Percentiles rank a stretch among this genome's conserved stretches.
These are phyloP conservation scores for Taphrina communis DNA, from an alignment of 1,139 yeast species.

Conservation along the genomic window DNA sequence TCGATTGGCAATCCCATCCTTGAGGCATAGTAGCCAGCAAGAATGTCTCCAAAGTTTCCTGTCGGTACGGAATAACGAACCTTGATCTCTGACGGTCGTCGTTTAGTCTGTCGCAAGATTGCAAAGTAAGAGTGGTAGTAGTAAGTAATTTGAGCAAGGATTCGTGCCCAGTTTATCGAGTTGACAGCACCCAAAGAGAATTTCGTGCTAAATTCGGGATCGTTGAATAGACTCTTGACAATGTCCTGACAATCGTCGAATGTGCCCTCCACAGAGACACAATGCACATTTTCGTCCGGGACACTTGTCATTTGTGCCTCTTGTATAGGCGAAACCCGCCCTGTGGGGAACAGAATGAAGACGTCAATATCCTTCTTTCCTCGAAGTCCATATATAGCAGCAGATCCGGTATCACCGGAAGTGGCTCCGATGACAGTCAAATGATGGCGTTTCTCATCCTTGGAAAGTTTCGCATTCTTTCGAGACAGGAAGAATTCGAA, in stretches of 20 bases:
- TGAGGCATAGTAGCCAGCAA: constrained; percentile 94
- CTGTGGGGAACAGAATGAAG: constrained; percentile 93
- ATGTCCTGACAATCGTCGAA: constrained; percentile 98
- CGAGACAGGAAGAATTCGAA: constrained; percentile 88
- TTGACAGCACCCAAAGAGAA: constrained; percentile 97
- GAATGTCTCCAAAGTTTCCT: constrained; percentile 96
- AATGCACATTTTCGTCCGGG: constrained; percentile 90
- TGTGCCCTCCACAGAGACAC: constrained; percentile 91
- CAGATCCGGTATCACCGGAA: constrained; percentile 98
- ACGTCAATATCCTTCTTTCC: constrained; percentile 96
- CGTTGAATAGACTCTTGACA: constrained; percentile 91
- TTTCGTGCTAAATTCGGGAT: constrained; percentile 79
- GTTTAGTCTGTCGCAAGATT: constrained; percentile 55
- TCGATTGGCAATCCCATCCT: constrained; percentile 94
- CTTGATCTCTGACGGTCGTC: constrained; percentile 50
- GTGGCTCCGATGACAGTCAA: constrained; percentile 99
- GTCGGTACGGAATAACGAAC: constrained; percentile 92
- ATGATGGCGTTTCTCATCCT: constrained; percentile 65
- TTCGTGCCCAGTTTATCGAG: constrained; percentile 99
- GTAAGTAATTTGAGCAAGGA: constrained; percentile 94
- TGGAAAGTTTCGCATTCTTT: constrained; percentile 68
- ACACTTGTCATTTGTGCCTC: constrained; percentile 99
- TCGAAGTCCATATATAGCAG: constrained; percentile 96
- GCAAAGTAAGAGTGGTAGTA: constrained; percentile 91
- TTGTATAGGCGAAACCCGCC: constrained; percentile 95